These are phyloP conservation scores for Serendipita sp. DNA, from an alignment of 768 basidiomycete genomes.

Conservation along the genomic window DNA sequence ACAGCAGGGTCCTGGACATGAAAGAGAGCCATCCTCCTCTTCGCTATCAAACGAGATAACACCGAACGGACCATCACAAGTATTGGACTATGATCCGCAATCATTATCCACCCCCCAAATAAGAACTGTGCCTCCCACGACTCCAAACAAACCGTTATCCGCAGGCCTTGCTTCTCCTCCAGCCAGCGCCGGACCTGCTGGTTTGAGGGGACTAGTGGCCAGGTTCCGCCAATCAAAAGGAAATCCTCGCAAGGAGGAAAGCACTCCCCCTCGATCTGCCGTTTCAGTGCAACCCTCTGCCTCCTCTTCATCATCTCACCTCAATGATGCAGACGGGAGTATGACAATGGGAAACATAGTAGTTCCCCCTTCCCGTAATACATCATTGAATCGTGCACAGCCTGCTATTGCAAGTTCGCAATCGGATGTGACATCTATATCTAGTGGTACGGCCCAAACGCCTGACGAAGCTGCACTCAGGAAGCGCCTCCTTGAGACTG, in stretches of 20 bases:
- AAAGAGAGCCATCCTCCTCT: neutral
- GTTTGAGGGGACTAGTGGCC: neutral
- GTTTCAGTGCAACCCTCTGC: neutral
- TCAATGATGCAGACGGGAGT: neutral
- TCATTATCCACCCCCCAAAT: neutral
- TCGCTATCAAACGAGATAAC: neutral
- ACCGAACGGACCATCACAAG: neutral
- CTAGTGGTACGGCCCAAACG: neutral
- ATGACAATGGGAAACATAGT: no score
- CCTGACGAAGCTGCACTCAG: neutral
- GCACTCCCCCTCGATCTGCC: neutral
- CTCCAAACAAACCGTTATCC: neutral
- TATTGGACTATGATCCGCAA: neutral
- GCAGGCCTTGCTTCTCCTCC: neutral
- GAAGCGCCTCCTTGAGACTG: neutral
- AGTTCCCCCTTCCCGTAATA: neutral
- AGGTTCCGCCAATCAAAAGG: neutral
- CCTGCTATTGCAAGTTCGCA: neutral
- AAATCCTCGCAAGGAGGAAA: neutral
- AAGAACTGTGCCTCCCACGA: neutral
- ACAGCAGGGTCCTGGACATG: constrained; percentile 22
- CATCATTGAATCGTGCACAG: neutral
- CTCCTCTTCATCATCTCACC: neutral
- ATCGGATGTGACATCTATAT: neutral
- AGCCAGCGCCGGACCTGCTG: neutral